phyloP scores from a whole-genome alignment of 176 grass and related monocot genomes.

The Hsuehochloa calcarea region DNA sequence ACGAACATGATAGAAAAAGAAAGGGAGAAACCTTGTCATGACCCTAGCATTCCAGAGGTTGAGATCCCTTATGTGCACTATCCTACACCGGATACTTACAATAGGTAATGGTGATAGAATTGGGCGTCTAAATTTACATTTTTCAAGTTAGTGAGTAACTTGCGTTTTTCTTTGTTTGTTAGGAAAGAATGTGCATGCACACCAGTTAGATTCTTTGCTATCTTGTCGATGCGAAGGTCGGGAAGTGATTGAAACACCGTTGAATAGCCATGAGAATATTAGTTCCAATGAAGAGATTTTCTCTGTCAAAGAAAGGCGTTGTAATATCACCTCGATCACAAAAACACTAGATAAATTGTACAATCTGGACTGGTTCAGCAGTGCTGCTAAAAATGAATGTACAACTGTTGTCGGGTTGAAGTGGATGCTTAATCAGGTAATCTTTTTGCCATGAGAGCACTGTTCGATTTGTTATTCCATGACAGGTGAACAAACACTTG shows the following conservation, averaged over 20 bases:
- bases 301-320: slow-evolving; percentile 74
- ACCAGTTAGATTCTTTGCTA: slow-evolving; percentile 82
- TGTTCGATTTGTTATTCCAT: not conserved
- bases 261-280: slow-evolving; percentile 84
- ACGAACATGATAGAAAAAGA: slow-evolving; percentile 52
- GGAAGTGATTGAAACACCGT: slow-evolving; percentile 90
- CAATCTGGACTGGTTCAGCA: slow-evolving; percentile 95
- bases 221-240: slow-evolving; percentile 96
- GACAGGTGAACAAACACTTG: not conserved
- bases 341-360: slow-evolving; percentile 74
- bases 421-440: slow-evolving; percentile 99
- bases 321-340: slow-evolving; percentile 60
- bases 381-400: slow-evolving; percentile 95
- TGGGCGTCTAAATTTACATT: not conserved
- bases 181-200: slow-evolving; percentile 90
- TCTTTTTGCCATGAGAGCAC: not conserved
- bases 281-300: slow-evolving; percentile 97
- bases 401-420: slow-evolving; percentile 80
- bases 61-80: slow-evolving; percentile 71
- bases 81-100: slow-evolving; percentile 71
- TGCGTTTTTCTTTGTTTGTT: slow-evolving; percentile 38
- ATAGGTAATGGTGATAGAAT: slow-evolving; percentile 56
- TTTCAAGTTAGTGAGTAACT: not conserved
- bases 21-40: slow-evolving; percentile 47
- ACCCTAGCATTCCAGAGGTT: slow-evolving; percentile 39